Percentiles rank a stretch among this genome's conserved stretches.
Conservation (phyloP, 2,329 filamentous ascomycete species). For the Phaeosphaeria sp. region DNA sequence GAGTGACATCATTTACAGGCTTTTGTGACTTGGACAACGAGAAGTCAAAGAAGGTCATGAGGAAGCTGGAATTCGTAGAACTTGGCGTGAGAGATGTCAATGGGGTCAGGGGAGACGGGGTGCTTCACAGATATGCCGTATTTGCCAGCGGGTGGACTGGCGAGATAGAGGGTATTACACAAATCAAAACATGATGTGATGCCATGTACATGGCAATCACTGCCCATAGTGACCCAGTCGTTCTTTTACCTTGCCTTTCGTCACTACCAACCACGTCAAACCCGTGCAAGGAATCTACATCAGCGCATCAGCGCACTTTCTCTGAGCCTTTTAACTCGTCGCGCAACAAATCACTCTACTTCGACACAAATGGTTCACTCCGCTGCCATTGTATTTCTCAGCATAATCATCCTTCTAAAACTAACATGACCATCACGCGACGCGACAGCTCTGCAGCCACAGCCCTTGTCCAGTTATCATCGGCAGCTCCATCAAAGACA, state of each 20-base stretch:
- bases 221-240: not conserved
- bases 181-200: not conserved
- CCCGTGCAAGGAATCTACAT: not conserved
- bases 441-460: not conserved
- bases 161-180: not conserved
- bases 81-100: conserved; percentile 14
- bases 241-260: not conserved
- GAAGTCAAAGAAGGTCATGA: conserved; percentile 22
- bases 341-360: not conserved
- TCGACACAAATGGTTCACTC: not conserved
- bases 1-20: conserved; percentile 15
- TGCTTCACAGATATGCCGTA: not conserved
- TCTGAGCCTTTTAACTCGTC: not conserved
- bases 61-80: conserved; percentile 26
- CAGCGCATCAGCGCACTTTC: not conserved
- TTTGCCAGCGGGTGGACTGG: not conserved
- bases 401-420: not conserved
- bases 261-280: not conserved
- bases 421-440: not conserved
- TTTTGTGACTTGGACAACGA: conserved; percentile 24
- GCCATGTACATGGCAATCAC: not conserved
- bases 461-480: not conserved
- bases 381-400: not conserved
- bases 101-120: conserved; percentile 5
- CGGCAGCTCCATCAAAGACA: no score